Evolutionary conservation across 495 filamentous ascomycete species (phyloP), one percentile per base, ranked within the genome.

Genomic region (Bacidia gigantensis): DNA sequence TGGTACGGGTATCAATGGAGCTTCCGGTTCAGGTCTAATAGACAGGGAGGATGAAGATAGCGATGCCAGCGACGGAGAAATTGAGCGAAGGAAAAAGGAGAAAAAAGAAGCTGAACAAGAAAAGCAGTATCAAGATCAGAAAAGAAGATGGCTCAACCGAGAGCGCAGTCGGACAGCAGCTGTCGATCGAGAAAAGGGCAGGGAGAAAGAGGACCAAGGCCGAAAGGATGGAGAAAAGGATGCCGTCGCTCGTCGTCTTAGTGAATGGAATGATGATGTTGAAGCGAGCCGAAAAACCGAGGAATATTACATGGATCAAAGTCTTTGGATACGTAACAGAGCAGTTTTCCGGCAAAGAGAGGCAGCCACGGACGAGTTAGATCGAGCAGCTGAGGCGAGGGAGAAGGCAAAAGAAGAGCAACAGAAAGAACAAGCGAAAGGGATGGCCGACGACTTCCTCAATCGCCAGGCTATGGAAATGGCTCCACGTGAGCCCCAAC

Each of bases 401-500:
- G 89, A 97, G 62, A 76, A 67, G 3, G 78, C 81, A 43, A 74
- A 73, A 46, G 76, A 83, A 26, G 73, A 78, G 35, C 81, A 83
- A 39, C 79, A 87, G 56, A 78, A 80, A 54, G 88, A 89, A 58
- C 80, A 86, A 52, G 87, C 86, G 1, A 75, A 81, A 41, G 88
- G 83, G 29, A 81, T 89, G 81, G 92, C 92, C 11, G 92, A 97
- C 63, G 83, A 83, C 49, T 96, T 96, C 81, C 78, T 97, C 22
- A 87, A 87, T 50, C 79, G 82, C 45, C 88, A 94, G 64, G 88
- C 87, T 0, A 77, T 87, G 60, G 90, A 95, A 62, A 74, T 96
- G 64, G 83, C 86, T 62, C 80, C 82, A 9, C 67, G 72, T 32
- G 87, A 90, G 57, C 84, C 86, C 0, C 82, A 88, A 64, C 84